Evolutionary conservation across 768 basidiomycete species (phyloP), one percentile per base, ranked within the genome.

Genomic region (Leccinum sublutescens): DNA sequence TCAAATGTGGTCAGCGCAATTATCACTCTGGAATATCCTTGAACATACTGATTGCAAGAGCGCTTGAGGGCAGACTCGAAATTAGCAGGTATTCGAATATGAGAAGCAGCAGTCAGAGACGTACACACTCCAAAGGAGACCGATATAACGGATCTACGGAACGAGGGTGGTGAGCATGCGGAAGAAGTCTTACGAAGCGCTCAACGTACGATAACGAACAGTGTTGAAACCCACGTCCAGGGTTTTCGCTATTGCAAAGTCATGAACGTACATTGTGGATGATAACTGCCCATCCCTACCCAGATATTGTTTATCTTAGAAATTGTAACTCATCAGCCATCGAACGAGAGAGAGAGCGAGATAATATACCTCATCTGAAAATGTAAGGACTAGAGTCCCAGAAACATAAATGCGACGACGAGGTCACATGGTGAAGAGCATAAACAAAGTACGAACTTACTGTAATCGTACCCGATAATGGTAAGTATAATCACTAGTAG

Each of bases 401-500:
- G 29, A 2, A 25, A 21, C 1, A n/a, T 25, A 52, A 17, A 17
- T n/a, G 38, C 9, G 38, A 43, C n/a, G 19, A 40, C 27, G 25
- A 7, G 7, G 14, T 40, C 4, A 21, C n/a, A 27, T 8, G n/a
- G 23, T 23, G 15, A 23, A 12, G 3, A 57, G 12, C 21, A 21
- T 36, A 29, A 15, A 51, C 15, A 3, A 10, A 21, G 12, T 5
- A 2, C 34, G 9, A 14, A 9, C 65, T 58, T 40, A 60, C 65
- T 11, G 17, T 66, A 66, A 51, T 66, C 65, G 33, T 66, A 66
- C 50, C 52, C 58, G 25, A 66, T 25, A 5, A 54, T 4, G 33
- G 48, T 40, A 25, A 56, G 40, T 19, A 59, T 50, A 11, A 55
- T 17, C 12, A 63, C 65, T 66, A 11, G 6, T 9, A 19, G 21